Base-by-base conservation (phyloP, 129 eudicot genomes). In the Flaveria robusta region DNA sequence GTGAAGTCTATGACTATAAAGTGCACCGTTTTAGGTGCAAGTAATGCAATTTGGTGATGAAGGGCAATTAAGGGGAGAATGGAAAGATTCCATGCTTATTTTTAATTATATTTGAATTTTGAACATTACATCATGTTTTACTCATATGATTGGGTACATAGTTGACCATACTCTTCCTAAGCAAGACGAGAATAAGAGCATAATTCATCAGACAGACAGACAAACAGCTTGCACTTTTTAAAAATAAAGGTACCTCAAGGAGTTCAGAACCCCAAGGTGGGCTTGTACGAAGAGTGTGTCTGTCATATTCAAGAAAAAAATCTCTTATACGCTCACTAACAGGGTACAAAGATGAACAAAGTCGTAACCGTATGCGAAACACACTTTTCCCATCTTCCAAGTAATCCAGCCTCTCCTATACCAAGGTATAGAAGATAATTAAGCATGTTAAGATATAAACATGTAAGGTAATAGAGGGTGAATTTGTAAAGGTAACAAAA, bases 261-360 rank as follows among this genome's bases (percentile, higher is more conserved):
- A 94, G 93, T 76, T 94, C 99, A 47, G 99, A 94, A 59, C 99
- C 99, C 99, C 99, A 94, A 71, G 99, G 99, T 24, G 99, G 96
- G 77, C 99, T 94, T 77, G 99, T 94, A 12, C 99, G 96, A 31
- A 94, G 97, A 60, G 91, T 87, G 78, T 94, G 99, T 77, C 99
- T 87, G 72, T 94, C 99, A 49, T 94, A 94, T 87, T 94, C 99
- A 39, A 94, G 97, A 75, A 94, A 94, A 82, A 94, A 94, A 79
- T 94, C 99, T 70, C 99, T 84, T 54, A 94, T 94, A 39, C 99
- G 87, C 90, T 94, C 99, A 80, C 92, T 94, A 50, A 85, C 68
- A 45, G 99, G 97, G 75, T 94, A 94, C 84, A 94, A 74, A 23
- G 99, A 94, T 0, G 99, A 94, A 79, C 99, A 94, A 74, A 94